Base-by-base conservation (phyloP, 768 basidiomycete species). In the Kwoniella dejecticola region DNA sequence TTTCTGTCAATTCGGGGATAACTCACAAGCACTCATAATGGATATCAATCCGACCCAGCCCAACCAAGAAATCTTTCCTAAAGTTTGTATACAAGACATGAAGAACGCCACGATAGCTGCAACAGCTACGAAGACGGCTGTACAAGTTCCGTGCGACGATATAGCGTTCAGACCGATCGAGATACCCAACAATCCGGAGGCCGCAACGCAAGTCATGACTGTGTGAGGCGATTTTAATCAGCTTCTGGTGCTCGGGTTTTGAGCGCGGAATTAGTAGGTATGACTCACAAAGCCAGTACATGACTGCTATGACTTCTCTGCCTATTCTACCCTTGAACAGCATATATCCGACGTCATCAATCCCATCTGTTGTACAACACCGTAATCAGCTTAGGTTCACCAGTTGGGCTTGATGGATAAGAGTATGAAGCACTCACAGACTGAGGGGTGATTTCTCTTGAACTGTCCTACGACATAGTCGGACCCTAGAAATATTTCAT, bases 111-210 rank as follows among this genome's bases (percentile, higher is more conserved):
- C 52, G 66, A 79, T 41, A 3, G 74, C 68, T 17, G 66, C 69
- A 46, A 80, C 71, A 2, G 64, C 76, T 12, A 77, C 77, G 10
- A 74, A 81, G 26, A 74, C 76, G 49, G 75, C 77, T 7, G 79
- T 79, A 62, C 80, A 81, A 5, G 78, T 75, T 6, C 68, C 77
- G 62, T 80, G 77, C 13, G 54, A 40, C 11, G 74, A 69, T 19
- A 80, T 64, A 21, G 76, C 72, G 64, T 78, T 79, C 41, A 78
- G 57, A 0, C 77, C 71, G 57, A 75, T 77, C 1, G 75, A 72
- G 33, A 72, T 59, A 24, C 67, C 65, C 12, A 79, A 64, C 31
- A 77, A 47, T 33, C 69, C 76, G 3, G 71, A 70, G 23, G 71
- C 76, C 30, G 75, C 68, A n/a, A 57, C 56, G 40, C 56, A 57